Base-by-base conservation (phyloP, 2,329 filamentous ascomycete genomes). In the Cryphonectria japonica region DNA sequence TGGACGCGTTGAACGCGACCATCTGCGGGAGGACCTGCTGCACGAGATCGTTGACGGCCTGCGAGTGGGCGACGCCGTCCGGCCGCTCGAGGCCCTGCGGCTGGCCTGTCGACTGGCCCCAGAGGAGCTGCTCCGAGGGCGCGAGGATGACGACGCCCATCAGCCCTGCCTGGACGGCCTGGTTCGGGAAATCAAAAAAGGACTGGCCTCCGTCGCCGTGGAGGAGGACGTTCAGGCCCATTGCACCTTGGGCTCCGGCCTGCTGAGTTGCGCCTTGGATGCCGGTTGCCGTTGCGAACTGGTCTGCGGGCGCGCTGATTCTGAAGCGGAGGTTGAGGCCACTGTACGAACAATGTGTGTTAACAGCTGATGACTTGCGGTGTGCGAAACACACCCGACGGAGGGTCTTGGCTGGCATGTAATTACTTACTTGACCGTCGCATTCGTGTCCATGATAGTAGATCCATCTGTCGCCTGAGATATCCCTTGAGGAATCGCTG, bases 41-140 rank as follows among this genome's bases (percentile, higher is more conserved):
- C 68, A 89, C 80, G 34, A 88, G 82, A 73, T 86, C 84, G 72
- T 84, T 83, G 60, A 89, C 86, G 39, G 86, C 86, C 72, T 86
- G 84, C 0, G 87, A 81, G 78, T 89, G 87, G 8, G 81, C 85
- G 0, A 83, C 86, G 72, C 87, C 87, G 76, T 89, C 84, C 5
- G 85, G 85, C 32, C 87, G 84, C 60, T 85, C 76, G 32, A 87
- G 82, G 0, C 86, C 86, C 2, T 78, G 73, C 71, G 86, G 86
- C 37, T 85, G 85, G 69, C 87, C 87, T 83, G 86, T 87, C 80
- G 85, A 85, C 64, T 87, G 86, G 69, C 87, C 87, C 87, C 87
- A 89, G 81, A 88, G 88, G 46, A 86, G 82, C 72, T 86, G 64
- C 46, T 71, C 69, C 60, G 72, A 59, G 7, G 87, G 87, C 0